Percentiles rank a stretch among this genome's conserved stretches.
Conservation (phyloP, 2,329 filamentous ascomycete species). For the Aureobasidium lini region DNA sequence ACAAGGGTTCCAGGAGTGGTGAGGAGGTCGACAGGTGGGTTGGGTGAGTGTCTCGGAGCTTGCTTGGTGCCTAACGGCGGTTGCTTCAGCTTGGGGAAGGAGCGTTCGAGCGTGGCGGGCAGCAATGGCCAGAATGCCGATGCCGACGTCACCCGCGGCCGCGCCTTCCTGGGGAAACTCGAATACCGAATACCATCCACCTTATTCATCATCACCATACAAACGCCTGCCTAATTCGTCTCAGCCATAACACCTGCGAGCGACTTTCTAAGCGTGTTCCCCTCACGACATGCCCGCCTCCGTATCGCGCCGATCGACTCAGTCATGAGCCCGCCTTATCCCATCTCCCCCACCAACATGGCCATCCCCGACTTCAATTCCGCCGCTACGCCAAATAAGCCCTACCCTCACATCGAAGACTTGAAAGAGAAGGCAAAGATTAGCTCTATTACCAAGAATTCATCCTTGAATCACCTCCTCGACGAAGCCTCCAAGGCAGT, state of each 20-base stretch:
- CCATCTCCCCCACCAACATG: neutral
- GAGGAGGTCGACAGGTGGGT: neutral
- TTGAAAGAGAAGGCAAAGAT: slow-evolving; percentile 32
- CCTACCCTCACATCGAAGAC: slow-evolving; percentile 35
- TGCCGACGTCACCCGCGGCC: neutral
- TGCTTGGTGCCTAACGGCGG: slow-evolving; percentile 3
- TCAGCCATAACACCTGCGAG: neutral
- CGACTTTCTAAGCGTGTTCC: neutral
- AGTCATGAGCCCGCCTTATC: slow-evolving; percentile 13
- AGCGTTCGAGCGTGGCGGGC: neutral
- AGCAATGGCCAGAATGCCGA: neutral
- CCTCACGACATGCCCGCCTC: neutral
- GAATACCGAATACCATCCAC: neutral
- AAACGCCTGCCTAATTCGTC: neutral
- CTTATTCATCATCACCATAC: neutral
- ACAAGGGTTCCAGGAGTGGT: neutral
- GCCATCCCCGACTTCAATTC: neutral
- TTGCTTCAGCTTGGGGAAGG: slow-evolving; percentile 4
- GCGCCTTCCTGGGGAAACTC: slow-evolving; percentile 4
- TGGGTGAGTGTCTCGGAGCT: neutral
- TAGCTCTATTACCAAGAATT: slow-evolving; percentile 26
- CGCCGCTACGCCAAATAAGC: neutral
- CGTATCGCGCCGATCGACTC: neutral
- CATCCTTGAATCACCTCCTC: slow-evolving; percentile 29
- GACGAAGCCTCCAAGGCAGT: slow-evolving; percentile 35